Conservation (phyloP, 176 grass and related monocot genomes). For the Paspalum notatum region DNA sequence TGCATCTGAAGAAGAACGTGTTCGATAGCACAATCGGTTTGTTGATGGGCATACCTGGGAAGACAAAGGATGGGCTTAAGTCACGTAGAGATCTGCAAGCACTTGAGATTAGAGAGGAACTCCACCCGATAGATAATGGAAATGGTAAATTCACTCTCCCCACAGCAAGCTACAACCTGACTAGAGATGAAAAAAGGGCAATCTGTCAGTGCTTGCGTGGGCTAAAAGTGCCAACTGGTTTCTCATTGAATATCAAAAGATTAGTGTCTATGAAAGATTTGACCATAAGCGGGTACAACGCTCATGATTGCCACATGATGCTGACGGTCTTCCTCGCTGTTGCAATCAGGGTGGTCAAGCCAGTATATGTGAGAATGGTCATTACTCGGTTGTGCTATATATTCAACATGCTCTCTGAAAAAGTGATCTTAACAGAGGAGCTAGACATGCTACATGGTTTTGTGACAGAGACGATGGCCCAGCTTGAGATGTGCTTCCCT, state of each 20-base stretch:
- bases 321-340: no score
- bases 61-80: background rate
- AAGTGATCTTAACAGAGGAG: no score
- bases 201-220: background rate
- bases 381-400: no score
- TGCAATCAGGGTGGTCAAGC: background rate
- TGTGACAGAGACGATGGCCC: no score
- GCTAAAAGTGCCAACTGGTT: background rate
- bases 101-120: fast-evolving
- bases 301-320: no score
- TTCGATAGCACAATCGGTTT: background rate
- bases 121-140: background rate
- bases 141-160: background rate
- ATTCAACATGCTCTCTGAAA: no score
- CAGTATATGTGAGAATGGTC: background rate
- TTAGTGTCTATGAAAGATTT: no score
- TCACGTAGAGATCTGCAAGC: background rate
- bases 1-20: no score
- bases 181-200: background rate
- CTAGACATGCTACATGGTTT: no score
- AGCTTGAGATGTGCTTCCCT: no score
- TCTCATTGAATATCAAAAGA: background rate
- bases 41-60: background rate
- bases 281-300: no score
- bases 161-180: background rate